Base-by-base conservation (phyloP, 2,329 filamentous ascomycete species). In the Fusarium sp. region DNA sequence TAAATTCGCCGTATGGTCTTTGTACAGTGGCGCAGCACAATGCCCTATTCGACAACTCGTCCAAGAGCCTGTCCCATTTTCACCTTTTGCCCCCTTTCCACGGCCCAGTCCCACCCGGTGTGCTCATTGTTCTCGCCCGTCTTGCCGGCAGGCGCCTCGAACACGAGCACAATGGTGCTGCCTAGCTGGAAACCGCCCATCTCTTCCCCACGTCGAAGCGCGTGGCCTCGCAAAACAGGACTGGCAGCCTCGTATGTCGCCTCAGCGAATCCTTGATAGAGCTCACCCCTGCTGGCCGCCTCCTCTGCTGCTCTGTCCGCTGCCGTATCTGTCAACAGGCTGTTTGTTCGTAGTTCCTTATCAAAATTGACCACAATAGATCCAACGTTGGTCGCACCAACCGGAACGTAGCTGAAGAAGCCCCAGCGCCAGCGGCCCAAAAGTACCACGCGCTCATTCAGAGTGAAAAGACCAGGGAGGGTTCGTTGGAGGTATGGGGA, bases 331-430 rank as follows among this genome's bases (percentile, higher is more conserved):
- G 94, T 97, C 4, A 90, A 88, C 48, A 99, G 81, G 67, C 88
- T 93, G 78, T 99, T 99, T 47, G 96, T 96, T 63, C 94, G 89
- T 58, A 99, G 82, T 77, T 99, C 95, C 57, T 88, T 83, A 77
- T 99, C 96, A 75, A 99, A 99, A 79, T 99, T 97, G 80, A 99
- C 86, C 73, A 92, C 91, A 78, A 99, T 98, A 57, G 91, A 96
- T 52, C 95, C 95, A 39, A 99, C 95, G 70, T 99, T 99, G 19
- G 95, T 99, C 8, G 95, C 95, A 61, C 95, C 95, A 31, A 99
- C 95, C 13, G 96, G 93, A 0, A 92, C 94, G 78, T 93, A 97
- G 66, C 89, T 91, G 82, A 99, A 99, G 84, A 99, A 98, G 15
- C 95, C 95, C 85, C 92, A 96, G 52, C 93, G 90, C 95, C 95